A percentile compares a stretch with the other conserved stretches of the same genome.
Conservation (phyloP, 2,329 filamentous ascomycete species). For the Diaporthe longicolla region DNA sequence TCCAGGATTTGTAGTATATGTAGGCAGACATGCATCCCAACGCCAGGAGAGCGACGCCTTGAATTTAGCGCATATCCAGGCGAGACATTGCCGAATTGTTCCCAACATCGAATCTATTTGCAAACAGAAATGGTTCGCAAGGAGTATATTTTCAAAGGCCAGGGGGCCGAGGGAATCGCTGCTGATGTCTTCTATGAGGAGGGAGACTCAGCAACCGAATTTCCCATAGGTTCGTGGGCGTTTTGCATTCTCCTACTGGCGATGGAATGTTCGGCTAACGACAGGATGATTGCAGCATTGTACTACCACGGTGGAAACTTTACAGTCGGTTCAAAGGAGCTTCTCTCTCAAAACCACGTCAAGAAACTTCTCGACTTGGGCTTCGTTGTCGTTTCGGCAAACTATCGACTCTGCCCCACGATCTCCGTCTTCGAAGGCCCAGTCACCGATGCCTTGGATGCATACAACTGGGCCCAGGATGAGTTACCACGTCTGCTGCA, state of each 20-base stretch:
- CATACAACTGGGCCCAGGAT: background rate
- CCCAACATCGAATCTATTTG: too few species aligned
- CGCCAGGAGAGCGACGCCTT: too few species aligned
- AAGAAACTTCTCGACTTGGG: background rate
- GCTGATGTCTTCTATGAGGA: background rate
- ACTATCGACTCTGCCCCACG: background rate
- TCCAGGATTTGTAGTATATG: background rate
- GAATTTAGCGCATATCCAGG: background rate
- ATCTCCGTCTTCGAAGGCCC: background rate
- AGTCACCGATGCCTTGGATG: background rate
- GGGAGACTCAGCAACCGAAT: background rate
- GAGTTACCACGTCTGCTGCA: background rate
- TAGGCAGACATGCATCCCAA: background rate
- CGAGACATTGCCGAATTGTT: background rate
- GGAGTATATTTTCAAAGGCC: conserved; percentile 3
- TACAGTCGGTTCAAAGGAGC: background rate
- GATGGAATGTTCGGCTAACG: background rate
- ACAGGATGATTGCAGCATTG: background rate
- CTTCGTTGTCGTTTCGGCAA: background rate
- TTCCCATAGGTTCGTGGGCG: background rate
- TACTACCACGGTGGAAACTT: conserved; percentile 11
- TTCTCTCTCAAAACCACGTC: background rate
- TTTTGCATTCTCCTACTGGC: background rate
- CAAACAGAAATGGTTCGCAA: background rate
- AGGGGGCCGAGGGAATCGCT: background rate